Evolutionary conservation across 345 rosid genomes (phyloP).

Genomic region (Draba incana): DNA sequence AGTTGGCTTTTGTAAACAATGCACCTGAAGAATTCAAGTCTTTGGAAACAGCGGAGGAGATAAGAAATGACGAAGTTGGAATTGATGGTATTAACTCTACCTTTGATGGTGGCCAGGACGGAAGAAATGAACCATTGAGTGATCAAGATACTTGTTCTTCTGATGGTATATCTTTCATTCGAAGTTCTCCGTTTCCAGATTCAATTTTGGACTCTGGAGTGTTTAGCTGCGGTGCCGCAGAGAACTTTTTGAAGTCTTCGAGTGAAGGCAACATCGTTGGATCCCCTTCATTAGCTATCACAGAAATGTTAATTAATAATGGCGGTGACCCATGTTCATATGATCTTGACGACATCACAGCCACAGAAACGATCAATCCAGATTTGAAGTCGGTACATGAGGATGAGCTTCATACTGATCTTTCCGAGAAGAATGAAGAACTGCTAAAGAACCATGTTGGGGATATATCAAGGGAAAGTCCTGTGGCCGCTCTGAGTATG

Average conservation of each 20-base stretch:
- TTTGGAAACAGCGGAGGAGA: slow-evolving; percentile 13
- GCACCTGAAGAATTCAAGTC: slow-evolving; percentile 18
- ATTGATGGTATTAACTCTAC: slow-evolving; percentile 20
- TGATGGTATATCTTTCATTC: slow-evolving; percentile 29
- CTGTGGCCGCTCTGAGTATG: slow-evolving; percentile 37
- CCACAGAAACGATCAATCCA: slow-evolving; percentile 32
- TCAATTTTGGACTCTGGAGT: slow-evolving; percentile 18
- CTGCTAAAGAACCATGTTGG: slow-evolving; percentile 25
- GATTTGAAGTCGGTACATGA: slow-evolving; percentile 34
- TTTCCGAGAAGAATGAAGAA: slow-evolving; percentile 36
- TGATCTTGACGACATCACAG: slow-evolving; percentile 30
- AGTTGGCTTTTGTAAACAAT: slow-evolving; percentile 17
- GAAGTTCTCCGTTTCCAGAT: slow-evolving; percentile 32
- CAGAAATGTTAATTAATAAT: slow-evolving; percentile 31
- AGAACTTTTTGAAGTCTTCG: slow-evolving; percentile 34
- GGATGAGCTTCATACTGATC: slow-evolving; percentile 34
- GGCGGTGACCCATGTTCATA: slow-evolving; percentile 31
- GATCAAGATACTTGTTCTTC: slow-evolving; percentile 23
- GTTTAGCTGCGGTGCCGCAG: slow-evolving; percentile 25
- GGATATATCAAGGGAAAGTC: slow-evolving; percentile 29
- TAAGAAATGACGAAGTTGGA: slow-evolving; percentile 14
- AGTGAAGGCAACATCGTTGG: slow-evolving; percentile 39
- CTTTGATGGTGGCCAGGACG: slow-evolving; percentile 36
- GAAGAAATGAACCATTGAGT: slow-evolving; percentile 16
- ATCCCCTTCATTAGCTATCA: slow-evolving; percentile 34